Percentiles rank a stretch among this genome's conserved stretches.
phyloP scores from a whole-genome alignment of 78 protist species.

The Speleostelium caveatum region DNA sequence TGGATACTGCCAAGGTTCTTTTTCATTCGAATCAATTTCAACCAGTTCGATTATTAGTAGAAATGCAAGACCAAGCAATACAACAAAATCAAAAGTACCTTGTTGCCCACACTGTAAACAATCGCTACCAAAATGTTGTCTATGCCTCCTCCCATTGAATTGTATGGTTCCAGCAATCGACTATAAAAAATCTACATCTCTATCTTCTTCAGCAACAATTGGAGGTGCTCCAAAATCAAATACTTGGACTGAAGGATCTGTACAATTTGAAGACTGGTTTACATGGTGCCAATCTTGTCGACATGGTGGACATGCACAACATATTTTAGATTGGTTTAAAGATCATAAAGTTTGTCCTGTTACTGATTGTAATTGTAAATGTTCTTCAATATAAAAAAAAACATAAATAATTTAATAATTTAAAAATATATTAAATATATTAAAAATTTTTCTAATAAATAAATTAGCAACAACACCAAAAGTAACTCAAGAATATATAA shows the following conservation, averaged over 20 bases:
- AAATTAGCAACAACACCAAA: too few species aligned
- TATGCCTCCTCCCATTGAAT: slow-evolving; percentile 75
- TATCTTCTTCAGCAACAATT: neutral
- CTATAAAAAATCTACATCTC: neutral
- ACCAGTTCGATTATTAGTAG: slow-evolving; percentile 47
- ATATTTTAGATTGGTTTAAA: slow-evolving; percentile 90
- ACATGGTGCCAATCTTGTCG: slow-evolving; percentile 94
- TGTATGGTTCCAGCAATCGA: slow-evolving; percentile 64
- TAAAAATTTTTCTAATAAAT: too few species aligned
- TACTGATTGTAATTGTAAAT: slow-evolving; percentile 86
- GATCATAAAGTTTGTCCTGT: slow-evolving; percentile 90
- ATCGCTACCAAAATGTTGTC: slow-evolving; percentile 82
- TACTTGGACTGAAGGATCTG: slow-evolving; percentile 61
- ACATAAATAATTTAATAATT: too few species aligned
- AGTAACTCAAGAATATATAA: too few species aligned
- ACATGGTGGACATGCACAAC: slow-evolving; percentile 94
- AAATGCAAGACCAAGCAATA: neutral
- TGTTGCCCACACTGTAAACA: slow-evolving; percentile 72
- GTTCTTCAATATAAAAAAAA: slow-evolving; percentile 59
- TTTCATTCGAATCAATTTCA: slow-evolving; percentile 49
- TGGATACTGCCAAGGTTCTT: slow-evolving; percentile 69
- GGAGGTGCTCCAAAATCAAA: neutral
- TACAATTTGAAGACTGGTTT: slow-evolving; percentile 85
- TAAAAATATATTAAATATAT: too few species aligned
- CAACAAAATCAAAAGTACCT: slow-evolving; percentile 29